Evolutionary conservation across 2,329 filamentous ascomycete genomes (phyloP), one percentile per base, ranked within the genome.

Genomic region (Ciborinia camelliae): DNA sequence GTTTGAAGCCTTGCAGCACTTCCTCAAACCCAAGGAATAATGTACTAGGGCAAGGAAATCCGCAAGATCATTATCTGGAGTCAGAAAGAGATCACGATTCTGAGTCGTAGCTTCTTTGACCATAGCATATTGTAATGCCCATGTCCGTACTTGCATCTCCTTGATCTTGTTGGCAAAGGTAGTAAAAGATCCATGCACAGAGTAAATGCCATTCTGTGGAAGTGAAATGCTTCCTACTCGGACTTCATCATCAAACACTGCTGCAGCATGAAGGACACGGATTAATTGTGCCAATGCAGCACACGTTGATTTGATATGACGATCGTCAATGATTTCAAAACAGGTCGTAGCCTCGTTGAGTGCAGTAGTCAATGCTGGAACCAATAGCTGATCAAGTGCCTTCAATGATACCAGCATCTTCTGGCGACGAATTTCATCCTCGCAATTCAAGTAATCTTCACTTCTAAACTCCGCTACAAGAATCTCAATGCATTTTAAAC

Each of bases 171-270:
- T 86, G 64, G 87, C 83, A 69, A 90, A 81, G 1, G 79, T 76
- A 63, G 81, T 79, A 65, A 85, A 85, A 1, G 80, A 81, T 20
- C 72, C 73, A 57, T 73, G 67, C 18, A 26, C 18, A 20, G 66
- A 64, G 77, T 79, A 67, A 72, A 86, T 74, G 79, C 86, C 77
- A 80, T 77, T 78, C 73, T 85, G 75, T 2, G 88, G 86, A 2
- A 87, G 79, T 7, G 84, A 80, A 4, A 83, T 82, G 71, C 92
- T 86, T 0, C 92, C 92, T 51, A 96, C 85, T 23, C 90, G 86
- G n/a, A 96, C 81, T 61, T 92, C 86, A 73, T 98, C 95, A 70
- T 97, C 92, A 68, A 90, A 90, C 68, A 97, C 82, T 14, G 91
- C 86, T 45, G 90, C 89, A 10, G 88, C 86, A 70, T 97, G 92